Evolutionary conservation across 2,329 filamentous ascomycete genomes (phyloP).

Genomic region (Trichocomaceae sp.): DNA sequence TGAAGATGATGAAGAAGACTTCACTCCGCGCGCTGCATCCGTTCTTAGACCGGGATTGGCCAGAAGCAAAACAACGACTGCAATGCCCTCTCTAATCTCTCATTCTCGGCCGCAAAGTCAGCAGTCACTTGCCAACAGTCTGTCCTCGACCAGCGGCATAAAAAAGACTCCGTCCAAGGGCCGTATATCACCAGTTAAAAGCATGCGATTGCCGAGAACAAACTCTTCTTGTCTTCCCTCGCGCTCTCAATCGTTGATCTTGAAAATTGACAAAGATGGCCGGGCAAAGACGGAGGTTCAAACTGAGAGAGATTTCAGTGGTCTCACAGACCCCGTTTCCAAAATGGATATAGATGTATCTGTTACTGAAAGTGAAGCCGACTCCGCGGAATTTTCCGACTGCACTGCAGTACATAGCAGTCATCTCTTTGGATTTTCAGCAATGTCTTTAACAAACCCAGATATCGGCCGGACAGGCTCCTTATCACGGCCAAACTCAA

Average conservation of each 20-base stretch:
- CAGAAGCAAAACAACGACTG: slow-evolving; percentile 37
- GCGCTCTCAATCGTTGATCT: slow-evolving; percentile 37
- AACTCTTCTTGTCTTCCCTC: slow-evolving; percentile 27
- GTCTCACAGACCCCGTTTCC: slow-evolving; percentile 29
- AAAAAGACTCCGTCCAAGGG: slow-evolving; percentile 40
- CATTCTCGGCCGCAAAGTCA: slow-evolving; percentile 26
- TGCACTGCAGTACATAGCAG: slow-evolving; percentile 32
- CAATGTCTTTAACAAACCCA: slow-evolving; percentile 22
- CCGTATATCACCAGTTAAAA: slow-evolving; percentile 37
- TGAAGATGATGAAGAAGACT: slow-evolving; percentile 29
- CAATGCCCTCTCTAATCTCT: slow-evolving; percentile 22
- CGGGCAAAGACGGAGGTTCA: slow-evolving; percentile 43
- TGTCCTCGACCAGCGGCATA: slow-evolving; percentile 30
- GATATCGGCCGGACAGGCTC: slow-evolving; percentile 29
- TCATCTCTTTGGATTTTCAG: slow-evolving; percentile 37
- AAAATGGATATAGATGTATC: slow-evolving; percentile 39
- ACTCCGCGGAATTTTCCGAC: slow-evolving; percentile 37
- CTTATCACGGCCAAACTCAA: slow-evolving; percentile 35
- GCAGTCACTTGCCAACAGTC: slow-evolving; percentile 23
- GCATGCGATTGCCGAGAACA: slow-evolving; percentile 28
- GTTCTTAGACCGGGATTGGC: slow-evolving; percentile 29
- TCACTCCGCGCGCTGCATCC: slow-evolving; percentile 28
- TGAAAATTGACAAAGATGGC: slow-evolving; percentile 45
- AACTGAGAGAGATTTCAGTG: slow-evolving; percentile 27
- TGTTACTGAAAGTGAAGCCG: slow-evolving; percentile 37